phyloP scores from a whole-genome alignment of 495 filamentous ascomycete genomes.

The Penicillium psychrofluorescens region DNA sequence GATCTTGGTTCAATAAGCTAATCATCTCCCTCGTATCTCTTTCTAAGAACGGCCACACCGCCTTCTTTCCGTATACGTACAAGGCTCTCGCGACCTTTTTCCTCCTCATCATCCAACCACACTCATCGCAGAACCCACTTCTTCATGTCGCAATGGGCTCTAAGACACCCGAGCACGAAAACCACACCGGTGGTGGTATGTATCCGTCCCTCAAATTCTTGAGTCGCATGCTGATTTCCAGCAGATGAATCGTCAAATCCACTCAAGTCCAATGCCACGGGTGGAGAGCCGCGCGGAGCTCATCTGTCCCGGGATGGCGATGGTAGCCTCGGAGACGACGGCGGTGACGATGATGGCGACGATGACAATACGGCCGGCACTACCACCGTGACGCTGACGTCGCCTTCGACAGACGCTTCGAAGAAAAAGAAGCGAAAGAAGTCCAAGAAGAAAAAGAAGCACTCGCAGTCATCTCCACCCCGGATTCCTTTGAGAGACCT shows the following conservation, averaged over 20 bases:
- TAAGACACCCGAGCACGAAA: constrained; percentile 19
- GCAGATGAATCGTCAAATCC: constrained; percentile 16
- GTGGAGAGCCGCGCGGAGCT: constrained; percentile 28
- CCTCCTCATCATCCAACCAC: too few relatives aligned
- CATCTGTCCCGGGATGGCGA: constrained; percentile 36
- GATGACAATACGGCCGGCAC: constrained; percentile 20
- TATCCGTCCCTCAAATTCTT: background rate
- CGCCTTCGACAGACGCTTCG: constrained; percentile 4
- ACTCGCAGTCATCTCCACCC: constrained; percentile 43
- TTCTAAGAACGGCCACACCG: too few relatives aligned
- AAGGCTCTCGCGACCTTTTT: too few relatives aligned
- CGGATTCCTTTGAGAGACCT: constrained; percentile 43
- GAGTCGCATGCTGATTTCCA: background rate
- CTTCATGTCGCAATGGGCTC: constrained; percentile 25
- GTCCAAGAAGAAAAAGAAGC: constrained; percentile 48
- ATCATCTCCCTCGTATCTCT: too few relatives aligned
- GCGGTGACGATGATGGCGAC: constrained; percentile 50
- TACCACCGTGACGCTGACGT: constrained; percentile 14
- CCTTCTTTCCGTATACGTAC: too few relatives aligned
- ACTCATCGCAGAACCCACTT: background rate
- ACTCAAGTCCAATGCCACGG: constrained; percentile 33
- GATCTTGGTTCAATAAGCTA: too few relatives aligned
- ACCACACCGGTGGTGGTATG: constrained; percentile 16
- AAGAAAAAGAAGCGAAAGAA: constrained; percentile 51
- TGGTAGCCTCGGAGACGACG: constrained; percentile 38